phyloP scores from a whole-genome alignment of 371 early-diverging fungal genomes.

The Mortierella sp. region DNA sequence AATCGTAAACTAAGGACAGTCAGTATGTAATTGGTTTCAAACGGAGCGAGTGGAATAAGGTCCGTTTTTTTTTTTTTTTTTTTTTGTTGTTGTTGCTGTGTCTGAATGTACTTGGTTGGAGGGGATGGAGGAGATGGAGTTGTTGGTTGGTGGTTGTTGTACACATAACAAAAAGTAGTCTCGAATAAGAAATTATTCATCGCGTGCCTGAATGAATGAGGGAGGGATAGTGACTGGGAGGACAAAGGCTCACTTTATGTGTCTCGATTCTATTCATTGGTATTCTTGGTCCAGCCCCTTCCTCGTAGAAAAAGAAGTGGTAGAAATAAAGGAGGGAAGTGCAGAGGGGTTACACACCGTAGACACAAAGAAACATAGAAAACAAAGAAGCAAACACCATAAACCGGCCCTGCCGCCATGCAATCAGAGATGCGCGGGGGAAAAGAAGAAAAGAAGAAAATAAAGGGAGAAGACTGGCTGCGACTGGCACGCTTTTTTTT shows the following conservation, averaged over 20 bases:
- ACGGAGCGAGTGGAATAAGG: neutral
- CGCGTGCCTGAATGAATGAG: neutral
- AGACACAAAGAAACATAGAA: neutral
- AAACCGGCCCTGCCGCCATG: neutral
- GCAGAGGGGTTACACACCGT: neutral
- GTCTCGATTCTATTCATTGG: neutral
- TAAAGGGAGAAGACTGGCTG: neutral
- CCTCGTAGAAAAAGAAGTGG: neutral
- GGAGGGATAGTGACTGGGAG: neutral
- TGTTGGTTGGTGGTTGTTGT: neutral
- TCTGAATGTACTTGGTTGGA: neutral
- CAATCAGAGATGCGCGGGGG: neutral
- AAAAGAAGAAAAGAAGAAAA: neutral
- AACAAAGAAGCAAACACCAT: neutral
- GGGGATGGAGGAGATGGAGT: neutral
- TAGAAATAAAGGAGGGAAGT: neutral
- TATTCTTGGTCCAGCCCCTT: neutral
- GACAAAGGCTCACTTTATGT: neutral
- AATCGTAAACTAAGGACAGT: no score
- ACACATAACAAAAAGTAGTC: neutral
- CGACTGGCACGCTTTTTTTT: neutral
- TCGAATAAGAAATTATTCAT: slow-evolving; percentile 10
- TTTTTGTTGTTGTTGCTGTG: neutral
- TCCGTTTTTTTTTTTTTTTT: no score
- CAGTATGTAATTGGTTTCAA: neutral